Evolutionary conservation across 768 basidiomycete genomes (phyloP).

Genomic region (Candolleomyces eurysporus): DNA sequence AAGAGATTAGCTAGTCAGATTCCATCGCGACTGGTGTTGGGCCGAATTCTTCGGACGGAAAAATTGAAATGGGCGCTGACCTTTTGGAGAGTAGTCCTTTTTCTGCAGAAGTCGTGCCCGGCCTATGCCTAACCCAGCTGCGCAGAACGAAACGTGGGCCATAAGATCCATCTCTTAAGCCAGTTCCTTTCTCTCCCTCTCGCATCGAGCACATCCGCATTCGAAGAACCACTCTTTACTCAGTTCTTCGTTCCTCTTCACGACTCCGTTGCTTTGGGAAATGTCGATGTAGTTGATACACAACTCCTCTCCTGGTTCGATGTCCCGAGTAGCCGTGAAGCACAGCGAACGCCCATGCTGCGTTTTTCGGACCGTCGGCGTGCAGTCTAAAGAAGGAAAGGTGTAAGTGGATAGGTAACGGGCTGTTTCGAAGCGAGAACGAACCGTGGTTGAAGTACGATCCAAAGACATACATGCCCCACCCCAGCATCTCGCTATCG

Average conservation of each 20-base stretch:
- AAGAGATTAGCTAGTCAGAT: too few species aligned
- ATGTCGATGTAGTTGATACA: slow-evolving; percentile 56
- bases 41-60: too few species aligned
- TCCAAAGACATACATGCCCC: slow-evolving; percentile 57
- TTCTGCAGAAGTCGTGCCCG: too few species aligned
- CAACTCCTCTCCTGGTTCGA: slow-evolving; percentile 52
- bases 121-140: background rate
- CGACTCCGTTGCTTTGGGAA: slow-evolving; percentile 24
- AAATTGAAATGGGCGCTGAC: too few species aligned
- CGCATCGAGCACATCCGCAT: slow-evolving; percentile 49
- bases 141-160: background rate
- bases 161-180: background rate
- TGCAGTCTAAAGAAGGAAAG: slow-evolving; percentile 38
- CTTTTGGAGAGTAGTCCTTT: too few species aligned
- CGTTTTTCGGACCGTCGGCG: slow-evolving; percentile 49
- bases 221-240: slow-evolving; percentile 55
- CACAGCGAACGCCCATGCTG: slow-evolving; percentile 42
- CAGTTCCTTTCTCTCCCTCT: slow-evolving; percentile 18
- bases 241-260: slow-evolving; percentile 39
- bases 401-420: background rate
- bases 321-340: slow-evolving; percentile 43
- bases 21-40: too few species aligned
- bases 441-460: slow-evolving; percentile 72
- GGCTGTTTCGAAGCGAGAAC: slow-evolving; percentile 13
- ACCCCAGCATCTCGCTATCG: slow-evolving; percentile 57